Conservation (phyloP, 768 basidiomycete species). For the Strobilomyces dryophilus region DNA sequence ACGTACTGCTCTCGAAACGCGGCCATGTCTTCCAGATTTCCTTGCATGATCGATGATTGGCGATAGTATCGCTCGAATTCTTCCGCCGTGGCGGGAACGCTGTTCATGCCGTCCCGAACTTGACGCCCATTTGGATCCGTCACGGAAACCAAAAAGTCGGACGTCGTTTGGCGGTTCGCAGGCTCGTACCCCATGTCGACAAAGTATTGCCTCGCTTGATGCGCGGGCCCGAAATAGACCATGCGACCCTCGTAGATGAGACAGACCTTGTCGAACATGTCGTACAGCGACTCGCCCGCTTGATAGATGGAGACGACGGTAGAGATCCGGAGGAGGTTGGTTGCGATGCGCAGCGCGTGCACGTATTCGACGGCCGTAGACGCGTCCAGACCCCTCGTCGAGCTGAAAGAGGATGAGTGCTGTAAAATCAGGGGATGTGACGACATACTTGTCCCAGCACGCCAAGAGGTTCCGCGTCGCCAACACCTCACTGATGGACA, state of each 20-base stretch:
- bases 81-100: slow-evolving; percentile 42
- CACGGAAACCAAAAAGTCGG: slow-evolving; percentile 57
- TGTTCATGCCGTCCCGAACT: slow-evolving; percentile 27
- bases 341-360: slow-evolving; percentile 62
- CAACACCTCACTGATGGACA: slow-evolving; percentile 70
- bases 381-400: slow-evolving; percentile 62
- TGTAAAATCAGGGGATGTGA: no score
- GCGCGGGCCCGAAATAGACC: slow-evolving; percentile 57
- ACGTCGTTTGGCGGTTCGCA: slow-evolving; percentile 54
- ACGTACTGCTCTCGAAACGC: slow-evolving; percentile 44
- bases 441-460: slow-evolving; percentile 66
- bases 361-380: slow-evolving; percentile 75
- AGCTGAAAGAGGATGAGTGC: slow-evolving; percentile 45
- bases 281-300: slow-evolving; percentile 66
- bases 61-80: slow-evolving; percentile 55
- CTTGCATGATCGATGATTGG: slow-evolving; percentile 35
- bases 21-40: slow-evolving; percentile 46
- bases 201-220: slow-evolving; percentile 55
- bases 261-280: slow-evolving; percentile 69
- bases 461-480: slow-evolving; percentile 70
- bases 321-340: slow-evolving; percentile 47
- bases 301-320: slow-evolving; percentile 86
- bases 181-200: slow-evolving; percentile 53
- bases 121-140: slow-evolving; percentile 64
- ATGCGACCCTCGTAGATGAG: slow-evolving; percentile 57